Evolutionary conservation across 2,329 filamentous ascomycete genomes (phyloP).

Genomic region (Exophiala mesophila): DNA sequence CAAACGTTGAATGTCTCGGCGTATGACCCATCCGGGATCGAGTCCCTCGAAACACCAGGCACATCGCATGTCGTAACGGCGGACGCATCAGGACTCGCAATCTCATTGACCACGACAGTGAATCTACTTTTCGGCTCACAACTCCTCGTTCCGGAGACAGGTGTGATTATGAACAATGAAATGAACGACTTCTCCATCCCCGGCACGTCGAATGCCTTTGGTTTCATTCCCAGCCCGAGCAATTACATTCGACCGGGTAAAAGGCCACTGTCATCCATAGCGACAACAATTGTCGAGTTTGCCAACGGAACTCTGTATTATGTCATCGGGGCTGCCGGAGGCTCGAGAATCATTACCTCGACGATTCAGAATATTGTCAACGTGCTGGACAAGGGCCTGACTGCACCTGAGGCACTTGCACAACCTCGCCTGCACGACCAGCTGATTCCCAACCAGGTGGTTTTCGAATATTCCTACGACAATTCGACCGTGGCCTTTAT

Average conservation of each 20-base stretch:
- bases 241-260: conserved; percentile 82
- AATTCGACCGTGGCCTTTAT: conserved; percentile 61
- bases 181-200: conserved; percentile 83
- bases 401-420: conserved; percentile 57
- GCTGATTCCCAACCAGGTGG: conserved; percentile 64
- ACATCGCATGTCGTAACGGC: conserved; percentile 57
- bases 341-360: conserved; percentile 75
- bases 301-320: conserved; percentile 62
- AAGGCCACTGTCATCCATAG: conserved; percentile 76
- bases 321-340: conserved; percentile 70
- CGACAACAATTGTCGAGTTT: conserved; percentile 70
- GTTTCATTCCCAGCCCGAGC: conserved; percentile 70
- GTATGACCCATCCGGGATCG: conserved; percentile 67
- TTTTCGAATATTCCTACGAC: conserved; percentile 66
- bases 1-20: conserved; percentile 65
- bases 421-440: conserved; percentile 75
- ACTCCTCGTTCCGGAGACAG: conserved; percentile 74
- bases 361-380: conserved; percentile 71
- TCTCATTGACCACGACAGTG: conserved; percentile 79
- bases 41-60: conserved; percentile 58
- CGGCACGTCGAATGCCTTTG: conserved; percentile 70
- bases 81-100: conserved; percentile 67
- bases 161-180: conserved; percentile 67
- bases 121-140: conserved; percentile 81
- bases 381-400: conserved; percentile 62